Evolutionary conservation across 73 alveolate genomes (phyloP).

Genomic region (Tetrahymena borealis): DNA sequence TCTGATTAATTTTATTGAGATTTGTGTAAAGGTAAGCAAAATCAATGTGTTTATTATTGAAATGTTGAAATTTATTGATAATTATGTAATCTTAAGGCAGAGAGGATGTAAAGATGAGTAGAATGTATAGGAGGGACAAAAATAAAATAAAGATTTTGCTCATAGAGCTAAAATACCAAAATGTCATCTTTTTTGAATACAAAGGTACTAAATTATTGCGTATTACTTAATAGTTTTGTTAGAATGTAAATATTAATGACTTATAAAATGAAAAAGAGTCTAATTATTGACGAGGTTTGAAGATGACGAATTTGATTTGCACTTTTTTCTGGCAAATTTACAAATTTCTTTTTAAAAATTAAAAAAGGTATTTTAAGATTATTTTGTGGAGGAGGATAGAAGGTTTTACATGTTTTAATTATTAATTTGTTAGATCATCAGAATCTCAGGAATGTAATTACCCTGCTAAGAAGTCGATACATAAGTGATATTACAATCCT

Average conservation of each 20-base stretch:
- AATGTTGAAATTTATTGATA: too few relatives aligned
- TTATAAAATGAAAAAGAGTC: not conserved
- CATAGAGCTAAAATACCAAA: not conserved
- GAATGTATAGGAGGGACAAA: too few relatives aligned
- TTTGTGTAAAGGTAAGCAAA: too few relatives aligned
- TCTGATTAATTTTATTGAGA: too few relatives aligned
- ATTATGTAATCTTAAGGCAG: too few relatives aligned
- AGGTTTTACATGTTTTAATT: not conserved
- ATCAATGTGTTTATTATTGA: too few relatives aligned
- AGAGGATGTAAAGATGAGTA: too few relatives aligned
- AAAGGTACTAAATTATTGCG: not conserved
- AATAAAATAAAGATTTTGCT: not conserved
- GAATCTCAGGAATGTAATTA: too few relatives aligned
- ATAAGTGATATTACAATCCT: too few relatives aligned
- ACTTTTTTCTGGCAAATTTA: too few relatives aligned
- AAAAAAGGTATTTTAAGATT: not conserved
- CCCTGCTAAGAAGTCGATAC: too few relatives aligned
- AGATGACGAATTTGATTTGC: not conserved
- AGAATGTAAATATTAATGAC: not conserved
- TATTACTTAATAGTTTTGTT: not conserved
- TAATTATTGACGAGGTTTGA: not conserved
- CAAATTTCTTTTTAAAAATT: not conserved
- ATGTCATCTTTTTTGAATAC: not conserved
- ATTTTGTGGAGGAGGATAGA: not conserved
- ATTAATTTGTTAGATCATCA: not conserved